phyloP scores from a whole-genome alignment of 1,284 basidiomycete genomes.

The Apiotrichum gamsii region DNA sequence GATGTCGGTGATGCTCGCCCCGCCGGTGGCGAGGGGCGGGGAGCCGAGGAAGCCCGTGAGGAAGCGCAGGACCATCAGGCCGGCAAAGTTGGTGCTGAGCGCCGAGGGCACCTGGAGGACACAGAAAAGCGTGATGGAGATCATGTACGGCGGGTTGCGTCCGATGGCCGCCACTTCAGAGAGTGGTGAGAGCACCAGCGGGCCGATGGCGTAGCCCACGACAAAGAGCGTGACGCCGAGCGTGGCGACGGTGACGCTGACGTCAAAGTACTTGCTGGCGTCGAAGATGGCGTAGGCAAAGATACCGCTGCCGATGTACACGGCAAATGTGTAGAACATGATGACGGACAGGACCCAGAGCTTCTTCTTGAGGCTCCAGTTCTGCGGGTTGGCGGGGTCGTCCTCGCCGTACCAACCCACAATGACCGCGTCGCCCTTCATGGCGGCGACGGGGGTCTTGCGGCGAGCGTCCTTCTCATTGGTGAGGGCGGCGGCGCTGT shows the following conservation, averaged over 20 bases:
- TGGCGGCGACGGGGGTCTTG: background rate
- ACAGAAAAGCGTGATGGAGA: constrained; percentile 36
- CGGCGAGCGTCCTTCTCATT: no score
- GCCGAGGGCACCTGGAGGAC: constrained; percentile 39
- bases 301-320: constrained; percentile 3
- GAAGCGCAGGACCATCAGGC: constrained; percentile 37
- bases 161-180: constrained; percentile 33
- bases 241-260: background rate
- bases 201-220: constrained; percentile 59
- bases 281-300: constrained; percentile 4
- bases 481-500: background rate
- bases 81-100: constrained; percentile 33
- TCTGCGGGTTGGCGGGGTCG: constrained; percentile 60
- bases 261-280: background rate
- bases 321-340: constrained; percentile 45
- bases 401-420: constrained; percentile 60
- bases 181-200: constrained; percentile 48
- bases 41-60: constrained; percentile 6
- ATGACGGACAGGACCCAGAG: constrained; percentile 54
- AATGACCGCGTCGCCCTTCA: background rate
- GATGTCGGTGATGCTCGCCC: constrained; percentile 63
- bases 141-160: constrained; percentile 34
- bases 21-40: constrained; percentile 37
- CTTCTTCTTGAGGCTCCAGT: constrained; percentile 58
- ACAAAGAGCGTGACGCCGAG: constrained; percentile 30